Percentiles rank a stretch among this genome's conserved stretches.
phyloP scores from a whole-genome alignment of 192 early-diverging fungal species.

The Coemansia sp. region DNA sequence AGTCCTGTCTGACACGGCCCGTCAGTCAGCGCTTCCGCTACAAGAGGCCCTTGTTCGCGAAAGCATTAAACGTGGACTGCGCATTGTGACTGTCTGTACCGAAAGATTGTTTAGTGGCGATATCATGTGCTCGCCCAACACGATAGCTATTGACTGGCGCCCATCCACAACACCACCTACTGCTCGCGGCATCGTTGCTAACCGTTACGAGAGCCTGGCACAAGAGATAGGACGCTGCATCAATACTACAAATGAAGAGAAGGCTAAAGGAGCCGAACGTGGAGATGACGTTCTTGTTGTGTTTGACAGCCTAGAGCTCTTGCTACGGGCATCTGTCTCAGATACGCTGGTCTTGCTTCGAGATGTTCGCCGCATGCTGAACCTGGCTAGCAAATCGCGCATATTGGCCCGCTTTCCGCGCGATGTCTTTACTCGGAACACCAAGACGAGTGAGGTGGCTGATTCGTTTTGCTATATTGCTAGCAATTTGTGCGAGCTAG shows the following conservation, averaged over 20 bases:
- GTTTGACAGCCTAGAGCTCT: constrained; percentile 34
- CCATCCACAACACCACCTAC: not conserved
- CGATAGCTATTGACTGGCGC: constrained; percentile 19
- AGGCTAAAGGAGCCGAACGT: too few relatives aligned
- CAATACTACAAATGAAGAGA: not conserved
- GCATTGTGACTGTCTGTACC: constrained; percentile 24
- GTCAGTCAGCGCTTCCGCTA: constrained; percentile 44
- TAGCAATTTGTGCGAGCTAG: constrained; percentile 14
- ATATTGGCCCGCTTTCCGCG: constrained; percentile 37
- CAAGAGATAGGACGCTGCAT: not conserved
- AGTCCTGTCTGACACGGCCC: constrained; percentile 40
- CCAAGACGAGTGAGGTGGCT: too few relatives aligned
- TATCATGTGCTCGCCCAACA: constrained; percentile 12
- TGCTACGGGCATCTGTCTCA: constrained; percentile 24
- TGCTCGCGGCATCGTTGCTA: not conserved
- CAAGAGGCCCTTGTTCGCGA: constrained; percentile 42
- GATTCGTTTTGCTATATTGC: not conserved
- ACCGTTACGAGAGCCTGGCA: not conserved
- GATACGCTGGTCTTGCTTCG: constrained; percentile 34
- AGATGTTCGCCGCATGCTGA: constrained; percentile 11
- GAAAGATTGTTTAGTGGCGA: constrained; percentile 23
- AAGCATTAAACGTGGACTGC: constrained; percentile 19
- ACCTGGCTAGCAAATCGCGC: constrained; percentile 9
- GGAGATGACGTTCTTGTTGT: constrained; percentile 6
- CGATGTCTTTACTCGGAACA: constrained; percentile 4